Percentiles rank a stretch among this genome's conserved stretches.
phyloP scores from a whole-genome alignment of 345 rosid genomes.

The Hypericum perforatum region DNA sequence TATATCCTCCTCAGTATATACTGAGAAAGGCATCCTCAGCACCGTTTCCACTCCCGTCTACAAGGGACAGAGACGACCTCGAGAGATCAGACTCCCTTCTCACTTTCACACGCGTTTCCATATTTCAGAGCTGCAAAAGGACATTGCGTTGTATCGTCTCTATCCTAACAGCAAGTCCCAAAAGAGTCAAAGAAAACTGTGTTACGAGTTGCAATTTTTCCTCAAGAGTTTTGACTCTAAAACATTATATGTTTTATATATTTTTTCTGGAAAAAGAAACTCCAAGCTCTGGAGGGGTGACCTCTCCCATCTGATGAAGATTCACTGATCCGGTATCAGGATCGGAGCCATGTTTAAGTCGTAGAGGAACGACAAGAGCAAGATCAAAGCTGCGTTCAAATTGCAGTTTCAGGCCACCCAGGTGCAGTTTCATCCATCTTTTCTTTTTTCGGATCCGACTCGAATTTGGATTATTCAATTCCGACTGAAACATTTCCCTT shows the following conservation, averaged over 20 bases:
- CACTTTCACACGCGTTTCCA: constrained; percentile 3
- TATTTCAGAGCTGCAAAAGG: constrained; percentile 16
- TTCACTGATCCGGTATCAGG: constrained; percentile 9
- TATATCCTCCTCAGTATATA: no score
- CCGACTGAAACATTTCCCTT: no score
- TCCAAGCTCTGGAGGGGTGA: no score
- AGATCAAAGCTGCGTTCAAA: constrained; percentile 6
- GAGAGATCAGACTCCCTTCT: neutral
- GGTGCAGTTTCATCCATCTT: constrained; percentile 14
- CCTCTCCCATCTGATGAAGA: constrained; percentile 6
- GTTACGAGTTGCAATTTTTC: no score
- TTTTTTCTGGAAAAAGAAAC: no score
- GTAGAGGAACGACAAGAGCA: constrained; percentile 11
- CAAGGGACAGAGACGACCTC: no score
- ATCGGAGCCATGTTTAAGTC: constrained; percentile 6
- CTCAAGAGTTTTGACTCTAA: no score
- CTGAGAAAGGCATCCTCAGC: no score
- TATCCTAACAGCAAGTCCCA: neutral
- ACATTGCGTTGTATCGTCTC: constrained; percentile 11
- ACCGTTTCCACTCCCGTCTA: no score
- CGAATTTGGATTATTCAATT: no score
- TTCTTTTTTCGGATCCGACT: no score
- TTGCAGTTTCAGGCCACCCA: constrained; percentile 15
- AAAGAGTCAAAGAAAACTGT: constrained; percentile 8
- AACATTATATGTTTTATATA: no score